Evolutionary conservation across 805 yeast genomes (phyloP), one percentile per base, ranked within the genome.

Genomic region (Lipomyces mesembrius): DNA sequence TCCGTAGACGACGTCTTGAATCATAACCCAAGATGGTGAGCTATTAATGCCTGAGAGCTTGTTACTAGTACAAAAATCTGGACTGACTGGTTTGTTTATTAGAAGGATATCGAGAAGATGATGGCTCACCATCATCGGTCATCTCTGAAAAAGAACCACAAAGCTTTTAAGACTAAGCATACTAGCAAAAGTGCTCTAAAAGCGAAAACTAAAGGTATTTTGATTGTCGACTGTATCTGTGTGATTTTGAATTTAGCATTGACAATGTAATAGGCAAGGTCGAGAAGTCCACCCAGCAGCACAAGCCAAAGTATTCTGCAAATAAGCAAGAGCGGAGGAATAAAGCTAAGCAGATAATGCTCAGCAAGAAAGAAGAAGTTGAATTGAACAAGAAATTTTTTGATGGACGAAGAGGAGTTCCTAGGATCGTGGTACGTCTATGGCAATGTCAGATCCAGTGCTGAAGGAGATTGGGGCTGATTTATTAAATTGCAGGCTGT

Each of bases 161-260:
- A 95, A 80, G 84, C 93, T 9, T 96, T 92, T 83, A 96, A 95
- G 77, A 86, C 97, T 2, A 90, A 88, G 76, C 99, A 95, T 81
- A 85, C 97, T 25, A 86, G 96, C 14, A 95, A 95, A 76, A 90
- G 97, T 67, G 86, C 92, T 46, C 78, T 94, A 74, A 96, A 92
- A 76, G 90, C 91, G 71, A 82, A 86, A 66, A 82, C 81, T 74
- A 93, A 80, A 69, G 71, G 74, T 67, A 53, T 8, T 49, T 60
- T 2, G 22, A 3, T 22, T 49, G 20, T 52, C 1, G 17, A 20
- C 20, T 8, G 11, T 29, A n/a, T 11, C 52, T n/a, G 29, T 37
- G 39, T 37, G 39, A 37, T 52, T 25, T 25, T 52, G 55, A 20
- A 52, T 25, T 22, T 17, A 12, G 8, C 32, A 22, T 34, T 35